phyloP scores from a whole-genome alignment of 352 stramenopile genomes.

The Globisporangium sylvaticum region DNA sequence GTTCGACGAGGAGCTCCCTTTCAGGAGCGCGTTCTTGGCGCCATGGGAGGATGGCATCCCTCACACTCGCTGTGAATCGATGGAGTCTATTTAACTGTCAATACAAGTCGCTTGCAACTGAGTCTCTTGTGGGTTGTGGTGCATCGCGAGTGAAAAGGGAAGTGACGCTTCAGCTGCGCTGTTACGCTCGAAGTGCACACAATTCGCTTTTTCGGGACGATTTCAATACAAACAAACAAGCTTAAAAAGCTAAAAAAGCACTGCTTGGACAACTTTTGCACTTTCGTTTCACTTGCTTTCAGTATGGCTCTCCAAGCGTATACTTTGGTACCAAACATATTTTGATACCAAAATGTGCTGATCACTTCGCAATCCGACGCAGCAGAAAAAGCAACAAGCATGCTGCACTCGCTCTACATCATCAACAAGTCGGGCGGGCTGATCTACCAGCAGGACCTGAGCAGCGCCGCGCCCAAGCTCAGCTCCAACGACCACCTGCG shows the following conservation, averaged over 20 bases:
- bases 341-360: neutral
- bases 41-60: conserved; percentile 3
- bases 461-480: conserved; percentile 74
- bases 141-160: neutral
- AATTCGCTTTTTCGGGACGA: too few relatives aligned
- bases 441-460: conserved; percentile 92
- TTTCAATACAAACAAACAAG: too few relatives aligned
- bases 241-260: too few relatives aligned
- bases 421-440: conserved; percentile 93
- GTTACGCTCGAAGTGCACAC: too few relatives aligned
- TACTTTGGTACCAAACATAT: neutral
- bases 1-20: conserved; percentile 7
- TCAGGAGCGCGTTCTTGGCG: conserved; percentile 1
- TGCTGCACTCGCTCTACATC: conserved; percentile 92
- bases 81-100: neutral
- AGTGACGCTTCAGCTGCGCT: neutral
- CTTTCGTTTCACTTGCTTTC: too few relatives aligned
- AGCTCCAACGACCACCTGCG: conserved; percentile 91
- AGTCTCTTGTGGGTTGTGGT: neutral
- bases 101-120: neutral
- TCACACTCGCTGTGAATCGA: neutral
- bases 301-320: too few relatives aligned
- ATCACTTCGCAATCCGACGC: neutral
- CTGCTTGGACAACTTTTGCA: too few relatives aligned
- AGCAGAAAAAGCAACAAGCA: conserved; percentile 52